A percentile compares a stretch with the other conserved stretches of the same genome.
These are phyloP conservation scores for Albizia julibrissin DNA, from an alignment of 306 rosid species.

Conservation along the genomic window DNA sequence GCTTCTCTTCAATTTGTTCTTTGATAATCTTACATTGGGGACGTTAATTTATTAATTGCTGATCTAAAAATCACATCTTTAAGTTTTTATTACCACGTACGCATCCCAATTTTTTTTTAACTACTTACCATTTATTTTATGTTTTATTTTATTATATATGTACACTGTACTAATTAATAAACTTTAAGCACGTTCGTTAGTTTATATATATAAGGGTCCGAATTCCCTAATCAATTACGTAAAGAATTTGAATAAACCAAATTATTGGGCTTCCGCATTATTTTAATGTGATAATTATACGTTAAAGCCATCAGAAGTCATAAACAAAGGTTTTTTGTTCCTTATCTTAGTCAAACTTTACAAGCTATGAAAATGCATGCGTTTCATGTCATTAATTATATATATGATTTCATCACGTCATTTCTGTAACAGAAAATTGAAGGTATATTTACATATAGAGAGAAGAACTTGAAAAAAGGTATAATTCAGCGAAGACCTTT, in stretches of 20 bases:
- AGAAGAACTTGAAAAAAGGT: background rate
- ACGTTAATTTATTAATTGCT: background rate
- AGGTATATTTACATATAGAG: background rate
- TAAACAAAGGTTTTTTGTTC: background rate
- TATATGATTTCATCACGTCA: background rate
- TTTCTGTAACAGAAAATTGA: background rate
- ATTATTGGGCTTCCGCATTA: background rate
- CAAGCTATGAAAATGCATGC: conserved; percentile 6
- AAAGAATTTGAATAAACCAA: background rate
- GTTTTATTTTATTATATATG: background rate
- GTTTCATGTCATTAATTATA: background rate
- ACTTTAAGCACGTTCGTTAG: background rate
- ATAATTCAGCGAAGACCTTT: background rate
- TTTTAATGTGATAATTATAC: background rate
- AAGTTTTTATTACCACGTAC: background rate
- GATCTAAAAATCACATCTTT: conserved; percentile 38
- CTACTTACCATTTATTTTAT: background rate
- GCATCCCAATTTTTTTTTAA: background rate
- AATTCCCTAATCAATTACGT: background rate
- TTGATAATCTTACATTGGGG: background rate
- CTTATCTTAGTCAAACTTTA: conserved; percentile 36
- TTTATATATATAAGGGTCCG: background rate
- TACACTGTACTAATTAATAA: background rate
- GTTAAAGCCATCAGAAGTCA: conserved; percentile 13
- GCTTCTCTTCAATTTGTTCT: background rate